Evolutionary conservation across 2,329 filamentous ascomycete genomes (phyloP), one percentile per base, ranked within the genome.

Genomic region (Aspergillus calidoustus): DNA sequence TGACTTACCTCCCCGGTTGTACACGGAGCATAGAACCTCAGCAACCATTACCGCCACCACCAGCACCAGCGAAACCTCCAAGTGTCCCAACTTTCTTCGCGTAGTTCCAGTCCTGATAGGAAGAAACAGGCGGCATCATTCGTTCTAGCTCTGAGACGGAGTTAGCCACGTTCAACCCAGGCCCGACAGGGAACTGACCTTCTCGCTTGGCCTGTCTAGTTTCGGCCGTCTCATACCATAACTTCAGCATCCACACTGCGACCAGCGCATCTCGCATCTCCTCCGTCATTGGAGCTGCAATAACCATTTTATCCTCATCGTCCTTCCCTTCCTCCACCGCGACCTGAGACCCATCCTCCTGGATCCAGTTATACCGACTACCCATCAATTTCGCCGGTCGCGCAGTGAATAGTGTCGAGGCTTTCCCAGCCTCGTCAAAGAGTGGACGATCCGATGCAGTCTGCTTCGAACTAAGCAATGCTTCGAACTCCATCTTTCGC

Each of bases 161-260:
- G 11, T 22, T 22, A 23, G 19, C 7, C 38, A 28, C 15, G 11
- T 47, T 47, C 44, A 22, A 28, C 22, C 46, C 8, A 47, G 44
- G 11, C 19, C 22, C 7, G 22, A 25, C 17, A 46, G 46, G 22
- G 23, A 30, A 17, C 64, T 57, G 17, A 68, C 66, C 54, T 54
- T 65, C 63, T 41, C 53, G 60, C 28, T 58, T 67, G 8, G 66
- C 64, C 30, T 65, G 28, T 28, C 47, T 67, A 41, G 62, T 67
- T 51, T 68, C 66, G 1, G 64, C 63, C 6, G 50, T 64, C 9
- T 67, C 61, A 25, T 57, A 53, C 66, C 66, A 68, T 19, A 63
- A 13, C 52, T 63, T 54, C 46, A 68, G 55, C 9, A 66, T 23
- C 64, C 66, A 68, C n/a, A 58, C 31, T 17, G 63, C 66, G 22